Percentiles rank a stretch among this genome's conserved stretches.
Evolutionary conservation across 2,329 filamentous ascomycete genomes (phyloP).

Genomic region (Colletotrichum filicis): DNA sequence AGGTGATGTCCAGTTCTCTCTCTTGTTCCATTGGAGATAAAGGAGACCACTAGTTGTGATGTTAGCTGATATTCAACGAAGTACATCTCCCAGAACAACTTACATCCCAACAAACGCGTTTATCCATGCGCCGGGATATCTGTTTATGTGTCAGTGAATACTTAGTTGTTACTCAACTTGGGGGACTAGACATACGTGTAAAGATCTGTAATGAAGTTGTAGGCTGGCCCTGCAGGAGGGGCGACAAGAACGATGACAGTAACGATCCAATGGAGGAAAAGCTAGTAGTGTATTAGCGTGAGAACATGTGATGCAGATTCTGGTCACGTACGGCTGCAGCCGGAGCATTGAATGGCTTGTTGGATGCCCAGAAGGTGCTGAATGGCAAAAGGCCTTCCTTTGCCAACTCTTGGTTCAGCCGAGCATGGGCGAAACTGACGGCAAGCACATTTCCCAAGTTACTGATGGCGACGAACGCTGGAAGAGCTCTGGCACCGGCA

Average conservation of each 20-base stretch:
- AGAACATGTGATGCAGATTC: too few relatives aligned
- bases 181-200: slow-evolving; percentile 39
- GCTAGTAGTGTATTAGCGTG: slow-evolving; percentile 38
- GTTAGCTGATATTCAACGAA: not conserved
- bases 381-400: slow-evolving; percentile 77
- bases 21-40: slow-evolving; percentile 60
- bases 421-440: slow-evolving; percentile 68
- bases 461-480: slow-evolving; percentile 69
- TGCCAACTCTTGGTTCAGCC: slow-evolving; percentile 73
- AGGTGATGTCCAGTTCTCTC: slow-evolving; percentile 63
- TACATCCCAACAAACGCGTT: slow-evolving; percentile 57
- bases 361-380: slow-evolving; percentile 75
- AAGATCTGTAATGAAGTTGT: slow-evolving; percentile 73
- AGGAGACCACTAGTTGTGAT: slow-evolving; percentile 54
- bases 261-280: slow-evolving; percentile 74
- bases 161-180: accelerated
- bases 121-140: slow-evolving; percentile 64
- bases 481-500: slow-evolving; percentile 59
- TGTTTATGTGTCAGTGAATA: not conserved
- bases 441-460: slow-evolving; percentile 72
- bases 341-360: slow-evolving; percentile 74
- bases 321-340: slow-evolving; percentile 57
- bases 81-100: not conserved
- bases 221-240: slow-evolving; percentile 74
- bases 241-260: slow-evolving; percentile 74